Evolutionary conservation across 1,139 yeast genomes (phyloP), one percentile per base, ranked within the genome.

Genomic region (Geotrichum candidum): DNA sequence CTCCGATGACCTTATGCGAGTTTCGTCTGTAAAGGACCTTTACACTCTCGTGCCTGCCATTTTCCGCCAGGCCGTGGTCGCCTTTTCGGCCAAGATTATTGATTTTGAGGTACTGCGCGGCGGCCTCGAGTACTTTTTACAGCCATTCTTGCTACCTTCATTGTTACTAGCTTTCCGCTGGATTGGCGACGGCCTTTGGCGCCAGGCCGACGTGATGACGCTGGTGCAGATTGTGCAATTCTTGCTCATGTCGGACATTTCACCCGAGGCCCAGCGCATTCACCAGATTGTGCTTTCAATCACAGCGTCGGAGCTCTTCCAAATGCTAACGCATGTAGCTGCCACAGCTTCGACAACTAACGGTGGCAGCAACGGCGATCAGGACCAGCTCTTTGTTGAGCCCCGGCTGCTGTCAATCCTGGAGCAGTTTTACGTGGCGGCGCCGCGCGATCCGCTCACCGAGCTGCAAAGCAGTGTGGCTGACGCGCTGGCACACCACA

Each of bases 1-100:
- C 53, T 85, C 96, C 0, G 97, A 92, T 72, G 92, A 88, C 46
- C 76, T 91, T 61, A 84, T 91, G 70, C 83, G 85, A 67, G 78
- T 85, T 4, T 83, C 90, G 2, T 79, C 85, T 23, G 82, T 88
- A 29, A 84, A 85, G 67, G 94, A 89, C 63, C 82, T 89, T 58
- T 83, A 88, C 64, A 80, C 80, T 52, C 73, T 92, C 54, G 82
- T 90, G 18, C 96, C 97, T 0, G 78, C 84, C 4, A 83, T 92
- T 15, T 84, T 90, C 68, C 85, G 85, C 65, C 95, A 90, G 70
- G 86, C 90, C 0, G 78, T 90, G 5, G 72, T 80, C 25, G 91
- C 96, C 0, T 78, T 84, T 58, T 81, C 82, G 45, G 71, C 80
- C 23, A 84, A 84, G 1, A 76, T 83, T 23, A 79, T 89, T 7